Conservation (phyloP, 768 basidiomycete genomes). For the Boletus rufocinnamomeus region DNA sequence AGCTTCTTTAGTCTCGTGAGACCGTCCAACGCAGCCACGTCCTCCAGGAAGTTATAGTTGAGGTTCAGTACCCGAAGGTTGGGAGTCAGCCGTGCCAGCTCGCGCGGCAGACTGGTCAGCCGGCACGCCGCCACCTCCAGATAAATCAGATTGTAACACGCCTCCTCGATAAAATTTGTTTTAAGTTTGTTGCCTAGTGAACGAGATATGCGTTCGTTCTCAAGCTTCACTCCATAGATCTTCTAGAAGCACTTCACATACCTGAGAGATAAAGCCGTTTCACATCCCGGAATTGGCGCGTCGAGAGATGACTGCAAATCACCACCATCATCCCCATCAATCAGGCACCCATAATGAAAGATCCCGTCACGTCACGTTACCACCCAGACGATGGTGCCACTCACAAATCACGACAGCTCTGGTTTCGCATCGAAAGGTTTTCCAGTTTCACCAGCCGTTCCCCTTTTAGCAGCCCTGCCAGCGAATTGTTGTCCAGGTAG, state of each 20-base stretch:
- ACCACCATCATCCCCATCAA: slow-evolving; percentile 37
- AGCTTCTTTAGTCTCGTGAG: slow-evolving; percentile 78
- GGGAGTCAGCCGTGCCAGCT: slow-evolving; percentile 66
- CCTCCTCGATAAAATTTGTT: slow-evolving; percentile 60
- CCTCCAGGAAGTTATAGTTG: slow-evolving; percentile 95
- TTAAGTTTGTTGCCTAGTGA: slow-evolving; percentile 71
- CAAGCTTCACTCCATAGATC: slow-evolving; percentile 17
- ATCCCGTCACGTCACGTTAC: slow-evolving; percentile 39
- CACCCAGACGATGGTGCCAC: slow-evolving; percentile 37
- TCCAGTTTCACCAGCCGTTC: slow-evolving; percentile 72
- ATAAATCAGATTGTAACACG: slow-evolving; percentile 89
- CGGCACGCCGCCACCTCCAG: slow-evolving; percentile 90
- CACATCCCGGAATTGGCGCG: slow-evolving; percentile 82
- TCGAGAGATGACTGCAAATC: slow-evolving; percentile 43
- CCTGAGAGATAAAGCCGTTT: slow-evolving; percentile 95
- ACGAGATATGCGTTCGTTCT: slow-evolving; percentile 25
- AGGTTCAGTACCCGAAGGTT: slow-evolving; percentile 91
- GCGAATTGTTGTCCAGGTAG: slow-evolving; percentile 85
- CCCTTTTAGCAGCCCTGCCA: slow-evolving; percentile 53
- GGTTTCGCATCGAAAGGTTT: slow-evolving; percentile 89
- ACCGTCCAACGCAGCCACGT: slow-evolving; percentile 65
- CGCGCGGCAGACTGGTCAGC: slow-evolving; percentile 69
- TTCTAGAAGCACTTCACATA: slow-evolving; percentile 42
- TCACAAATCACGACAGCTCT: slow-evolving; percentile 74
- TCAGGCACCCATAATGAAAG: slow-evolving; percentile 40